Percentiles rank a stretch among this genome's conserved stretches.
Conservation (phyloP, 495 filamentous ascomycete genomes). For the Annulohypoxylon bovei region DNA sequence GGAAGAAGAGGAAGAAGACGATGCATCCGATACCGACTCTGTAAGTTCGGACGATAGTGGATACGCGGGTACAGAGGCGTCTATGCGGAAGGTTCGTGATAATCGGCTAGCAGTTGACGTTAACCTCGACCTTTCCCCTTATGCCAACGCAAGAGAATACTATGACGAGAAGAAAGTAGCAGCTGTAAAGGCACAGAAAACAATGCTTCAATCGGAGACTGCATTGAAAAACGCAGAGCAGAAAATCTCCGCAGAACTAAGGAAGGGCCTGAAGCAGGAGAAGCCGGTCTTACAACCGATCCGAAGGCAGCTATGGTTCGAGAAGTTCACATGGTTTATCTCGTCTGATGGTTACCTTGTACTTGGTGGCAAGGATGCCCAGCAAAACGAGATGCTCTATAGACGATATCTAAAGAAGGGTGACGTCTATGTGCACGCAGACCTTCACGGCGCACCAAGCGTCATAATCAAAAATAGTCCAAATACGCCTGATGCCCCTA, state of each 20-base stretch:
- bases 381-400: constrained; percentile 93
- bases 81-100: constrained; percentile 51
- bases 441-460: constrained; percentile 82
- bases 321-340: constrained; percentile 95
- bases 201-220: constrained; percentile 79
- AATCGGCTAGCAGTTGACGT: constrained; percentile 78
- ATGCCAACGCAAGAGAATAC: constrained; percentile 90
- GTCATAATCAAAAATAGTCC: constrained; percentile 88
- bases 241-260: constrained; percentile 86
- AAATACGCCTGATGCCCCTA: constrained; percentile 77
- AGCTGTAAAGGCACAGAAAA: constrained; percentile 86
- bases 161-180: constrained; percentile 87
- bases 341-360: constrained; percentile 96
- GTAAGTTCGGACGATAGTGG: constrained; percentile 70
- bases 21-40: constrained; percentile 71
- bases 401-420: constrained; percentile 84
- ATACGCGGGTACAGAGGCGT: constrained; percentile 52
- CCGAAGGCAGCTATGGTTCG: constrained; percentile 88
- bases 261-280: constrained; percentile 87
- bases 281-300: constrained; percentile 87
- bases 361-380: constrained; percentile 83
- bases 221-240: constrained; percentile 89
- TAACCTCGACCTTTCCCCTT: constrained; percentile 81
- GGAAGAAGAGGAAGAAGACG: constrained; percentile 59
- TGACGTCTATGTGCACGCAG: constrained; percentile 91